Evolutionary conservation across 306 rosid genomes (phyloP), one percentile per base, ranked within the genome.

Genomic region (Sindora glabra): DNA sequence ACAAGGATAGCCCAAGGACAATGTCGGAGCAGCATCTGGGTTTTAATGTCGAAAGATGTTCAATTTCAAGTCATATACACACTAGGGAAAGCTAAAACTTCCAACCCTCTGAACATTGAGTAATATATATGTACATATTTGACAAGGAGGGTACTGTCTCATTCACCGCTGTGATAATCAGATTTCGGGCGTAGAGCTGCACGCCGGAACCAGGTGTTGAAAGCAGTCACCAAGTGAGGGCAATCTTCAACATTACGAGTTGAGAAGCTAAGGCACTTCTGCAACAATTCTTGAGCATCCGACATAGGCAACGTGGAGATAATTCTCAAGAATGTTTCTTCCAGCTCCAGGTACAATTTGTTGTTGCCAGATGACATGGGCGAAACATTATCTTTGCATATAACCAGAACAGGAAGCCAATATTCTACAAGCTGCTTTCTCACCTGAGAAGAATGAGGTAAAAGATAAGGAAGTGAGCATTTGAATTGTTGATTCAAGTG

Each of bases 151-250:
- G 46, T 48, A 67, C 36, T 22, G 34, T 23, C 52, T 72, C 57
- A 57, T 17, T 55, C 73, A 76, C 53, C 69, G 30, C 8, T 41
- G 16, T 34, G 59, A 45, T 56, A 44, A 56, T 65, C 81, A 8
- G 68, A 62, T 56, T 57, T 82, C 0, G 72, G 62, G 15, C 86
- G 78, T 18, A 29, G 77, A 1, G 80, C 76, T 9, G 94, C 90
- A 13, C 96, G 98, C 25, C 90, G 85, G 77, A 92, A 92, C 98
- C 98, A 92, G 61, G 90, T 92, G 69, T 92, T 76, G 79, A 92
- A 92, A 1, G 96, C 98, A 1, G 60, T 70, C 15, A 89, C 74
- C 74, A 92, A 72, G 78, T 92, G 98, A 30, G 89, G 87, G 53
- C 98, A 92, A 32, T 92, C 98, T 17, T 91, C 98, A 3, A 83